Evolutionary conservation across 257 asterid species (phyloP).

Genomic region (Paraleonurus japonicus): DNA sequence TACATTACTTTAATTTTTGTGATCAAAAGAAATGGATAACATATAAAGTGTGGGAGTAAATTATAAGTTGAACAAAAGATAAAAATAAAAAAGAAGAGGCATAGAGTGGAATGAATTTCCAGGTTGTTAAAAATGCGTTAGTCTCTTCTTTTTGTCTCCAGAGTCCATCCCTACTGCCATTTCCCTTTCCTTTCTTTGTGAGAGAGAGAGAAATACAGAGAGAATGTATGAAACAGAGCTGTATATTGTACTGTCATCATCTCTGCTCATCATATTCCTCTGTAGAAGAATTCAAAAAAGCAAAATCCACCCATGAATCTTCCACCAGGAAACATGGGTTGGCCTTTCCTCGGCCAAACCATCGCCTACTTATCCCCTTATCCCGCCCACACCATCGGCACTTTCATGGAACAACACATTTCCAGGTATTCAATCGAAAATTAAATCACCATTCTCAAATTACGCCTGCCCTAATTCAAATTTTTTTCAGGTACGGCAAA

Average conservation of each 20-base stretch:
- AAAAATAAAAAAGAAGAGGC: neutral
- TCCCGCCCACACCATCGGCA: constrained; percentile 63
- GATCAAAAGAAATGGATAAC: no score
- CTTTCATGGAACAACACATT: constrained; percentile 86
- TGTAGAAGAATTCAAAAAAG: constrained; percentile 29
- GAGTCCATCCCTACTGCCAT: no score
- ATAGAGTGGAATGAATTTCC: no score
- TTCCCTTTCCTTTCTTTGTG: no score
- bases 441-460: no score
- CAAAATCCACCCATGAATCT: constrained; percentile 47
- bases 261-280: constrained; percentile 30
- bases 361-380: constrained; percentile 73
- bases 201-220: neutral
- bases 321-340: constrained; percentile 92
- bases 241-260: constrained; percentile 26
- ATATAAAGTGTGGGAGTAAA: no score
- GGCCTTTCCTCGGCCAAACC: constrained; percentile 95
- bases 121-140: no score
- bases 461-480: no score
- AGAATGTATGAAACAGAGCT: constrained; percentile 57
- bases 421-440: no score
- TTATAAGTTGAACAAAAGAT: no score
- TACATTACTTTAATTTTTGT: no score
- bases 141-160: neutral
- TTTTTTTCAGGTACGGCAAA: constrained; percentile 87